A percentile compares a stretch with the other conserved stretches of the same genome.
phyloP scores from a whole-genome alignment of 108 stramenopile genomes.

The Fragilaria crotonensis region DNA sequence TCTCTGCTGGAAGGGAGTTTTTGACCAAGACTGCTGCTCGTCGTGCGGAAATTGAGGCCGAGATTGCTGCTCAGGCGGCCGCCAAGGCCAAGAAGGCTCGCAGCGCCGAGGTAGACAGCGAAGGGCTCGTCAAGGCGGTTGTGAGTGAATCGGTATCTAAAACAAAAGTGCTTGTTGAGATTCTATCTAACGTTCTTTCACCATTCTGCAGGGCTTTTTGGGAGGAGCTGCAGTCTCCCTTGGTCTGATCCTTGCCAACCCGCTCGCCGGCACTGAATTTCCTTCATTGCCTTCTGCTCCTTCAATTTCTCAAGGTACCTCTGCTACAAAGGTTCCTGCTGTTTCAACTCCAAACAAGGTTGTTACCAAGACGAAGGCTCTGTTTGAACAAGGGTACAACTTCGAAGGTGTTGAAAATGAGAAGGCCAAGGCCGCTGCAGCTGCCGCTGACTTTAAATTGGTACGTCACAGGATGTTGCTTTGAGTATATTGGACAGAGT shows the following conservation, averaged over 20 bases:
- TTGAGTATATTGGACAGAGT: no score
- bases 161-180: no score
- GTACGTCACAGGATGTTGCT: no score
- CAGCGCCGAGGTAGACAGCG: slow-evolving; percentile 46
- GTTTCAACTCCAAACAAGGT: background rate
- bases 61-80: slow-evolving; percentile 52
- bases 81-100: slow-evolving; percentile 33
- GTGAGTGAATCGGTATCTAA: no score
- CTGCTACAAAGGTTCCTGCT: background rate
- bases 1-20: slow-evolving; percentile 51
- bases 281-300: background rate
- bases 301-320: background rate
- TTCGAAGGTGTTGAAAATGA: background rate
- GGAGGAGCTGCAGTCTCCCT: background rate
- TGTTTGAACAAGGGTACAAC: background rate
- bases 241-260: background rate
- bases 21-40: slow-evolving; percentile 47
- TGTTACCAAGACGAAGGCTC: background rate
- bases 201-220: background rate
- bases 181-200: no score
- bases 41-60: slow-evolving; percentile 60
- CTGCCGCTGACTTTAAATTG: no score
- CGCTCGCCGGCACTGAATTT: background rate
- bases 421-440: background rate
- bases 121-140: slow-evolving; percentile 48